Percentiles rank a stretch among this genome's conserved stretches.
phyloP scores from a whole-genome alignment of 305 asterid species.

The Fraxinus ornus region DNA sequence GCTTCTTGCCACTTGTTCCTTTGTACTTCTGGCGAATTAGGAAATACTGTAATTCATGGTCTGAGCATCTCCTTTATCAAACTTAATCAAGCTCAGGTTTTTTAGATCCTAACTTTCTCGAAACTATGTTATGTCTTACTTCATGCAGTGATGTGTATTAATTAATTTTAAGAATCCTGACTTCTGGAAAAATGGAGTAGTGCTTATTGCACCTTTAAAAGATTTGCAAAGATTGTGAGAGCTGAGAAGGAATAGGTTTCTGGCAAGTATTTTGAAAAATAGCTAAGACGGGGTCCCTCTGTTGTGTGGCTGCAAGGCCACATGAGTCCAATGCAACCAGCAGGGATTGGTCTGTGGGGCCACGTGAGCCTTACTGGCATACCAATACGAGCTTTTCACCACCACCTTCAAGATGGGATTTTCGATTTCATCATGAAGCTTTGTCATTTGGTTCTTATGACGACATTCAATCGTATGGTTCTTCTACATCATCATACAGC shows the following conservation, averaged over 20 bases:
- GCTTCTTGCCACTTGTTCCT: background rate
- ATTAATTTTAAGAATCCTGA: background rate
- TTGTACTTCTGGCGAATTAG: background rate
- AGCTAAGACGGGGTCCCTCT: slow-evolving; percentile 99
- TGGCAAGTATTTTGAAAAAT: slow-evolving; percentile 54
- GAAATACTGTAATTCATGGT: background rate
- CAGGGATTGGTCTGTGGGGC: slow-evolving; percentile 91
- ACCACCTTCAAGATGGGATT: slow-evolving; percentile 87
- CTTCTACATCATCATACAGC: slow-evolving; percentile 93
- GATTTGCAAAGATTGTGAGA: slow-evolving; percentile 30
- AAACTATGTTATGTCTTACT: background rate
- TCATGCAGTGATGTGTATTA: background rate
- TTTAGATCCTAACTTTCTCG: background rate
- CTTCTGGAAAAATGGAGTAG: slow-evolving; percentile 15
- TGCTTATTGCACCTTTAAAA: background rate
- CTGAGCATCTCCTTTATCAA: background rate
- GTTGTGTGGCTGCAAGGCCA: slow-evolving; percentile 99
- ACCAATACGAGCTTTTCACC: slow-evolving; percentile 93
- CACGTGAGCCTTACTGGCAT: slow-evolving; percentile 94
- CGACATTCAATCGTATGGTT: slow-evolving; percentile 62
- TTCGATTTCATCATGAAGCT: slow-evolving; percentile 75
- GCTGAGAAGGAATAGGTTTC: slow-evolving; percentile 28
- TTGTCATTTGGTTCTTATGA: slow-evolving; percentile 80
- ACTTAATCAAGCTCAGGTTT: background rate
- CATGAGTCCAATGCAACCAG: slow-evolving; percentile 88